Percentiles rank a stretch among this genome's conserved stretches.
Conservation (phyloP, 495 filamentous ascomycete genomes). For the Ramalina peruviana region DNA sequence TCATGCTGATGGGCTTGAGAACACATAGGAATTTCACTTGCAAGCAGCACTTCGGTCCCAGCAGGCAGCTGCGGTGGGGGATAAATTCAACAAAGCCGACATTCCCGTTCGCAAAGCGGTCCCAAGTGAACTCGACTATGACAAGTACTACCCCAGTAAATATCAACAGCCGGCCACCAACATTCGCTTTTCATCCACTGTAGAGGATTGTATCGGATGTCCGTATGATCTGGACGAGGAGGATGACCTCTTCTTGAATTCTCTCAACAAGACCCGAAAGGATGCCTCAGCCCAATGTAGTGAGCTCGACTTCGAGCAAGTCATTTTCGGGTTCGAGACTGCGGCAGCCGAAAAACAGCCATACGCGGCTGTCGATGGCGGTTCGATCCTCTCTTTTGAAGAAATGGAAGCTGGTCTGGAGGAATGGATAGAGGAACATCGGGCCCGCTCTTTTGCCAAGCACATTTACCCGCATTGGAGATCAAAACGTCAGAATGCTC, state of each 20-base stretch:
- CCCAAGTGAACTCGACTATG: constrained; percentile 64
- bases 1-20: constrained; percentile 11
- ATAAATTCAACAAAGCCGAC: constrained; percentile 56
- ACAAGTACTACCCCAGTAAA: constrained; percentile 62
- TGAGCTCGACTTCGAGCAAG: constrained; percentile 80
- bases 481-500: constrained; percentile 43
- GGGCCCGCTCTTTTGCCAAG: constrained; percentile 59
- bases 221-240: constrained; percentile 88
- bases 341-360: constrained; percentile 69
- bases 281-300: constrained; percentile 47
- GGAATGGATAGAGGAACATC: constrained; percentile 49
- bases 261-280: constrained; percentile 63
- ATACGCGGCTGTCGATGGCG: constrained; percentile 70
- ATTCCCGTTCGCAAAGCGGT: constrained; percentile 83
- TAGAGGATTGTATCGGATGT: constrained; percentile 80
- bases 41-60: constrained; percentile 77
- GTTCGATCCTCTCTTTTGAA: constrained; percentile 65
- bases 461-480: constrained; percentile 90
- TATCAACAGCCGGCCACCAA: constrained; percentile 82
- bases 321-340: constrained; percentile 92
- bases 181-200: constrained; percentile 94
- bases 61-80: constrained; percentile 48
- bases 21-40: constrained; percentile 84
- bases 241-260: constrained; percentile 71
- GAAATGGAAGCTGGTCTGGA: constrained; percentile 69